phyloP scores from a whole-genome alignment of 2,329 filamentous ascomycete genomes.

The Polychaeton citri region DNA sequence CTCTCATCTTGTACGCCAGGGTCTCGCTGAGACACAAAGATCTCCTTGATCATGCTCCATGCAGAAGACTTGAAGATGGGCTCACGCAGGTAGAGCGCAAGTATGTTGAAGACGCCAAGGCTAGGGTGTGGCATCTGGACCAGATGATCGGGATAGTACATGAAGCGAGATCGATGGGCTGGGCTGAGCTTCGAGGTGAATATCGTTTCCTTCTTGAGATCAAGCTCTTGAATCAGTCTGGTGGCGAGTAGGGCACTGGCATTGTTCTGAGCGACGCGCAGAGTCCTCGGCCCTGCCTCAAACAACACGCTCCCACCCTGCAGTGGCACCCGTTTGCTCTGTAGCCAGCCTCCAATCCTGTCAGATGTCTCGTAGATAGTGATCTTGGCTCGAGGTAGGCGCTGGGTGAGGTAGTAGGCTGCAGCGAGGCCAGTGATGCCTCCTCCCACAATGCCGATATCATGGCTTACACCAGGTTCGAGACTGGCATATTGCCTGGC shows the following conservation, averaged over 20 bases:
- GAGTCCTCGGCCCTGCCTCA: constrained; percentile 70
- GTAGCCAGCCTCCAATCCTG: constrained; percentile 72
- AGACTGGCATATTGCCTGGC: neutral
- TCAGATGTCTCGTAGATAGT: constrained; percentile 65
- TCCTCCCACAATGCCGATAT: constrained; percentile 60
- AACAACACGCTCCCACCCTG: constrained; percentile 55
- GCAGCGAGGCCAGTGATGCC: constrained; percentile 71
- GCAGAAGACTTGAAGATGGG: constrained; percentile 41
- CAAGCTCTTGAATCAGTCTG: constrained; percentile 49
- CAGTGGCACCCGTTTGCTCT: constrained; percentile 50
- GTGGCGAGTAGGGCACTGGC: constrained; percentile 52
- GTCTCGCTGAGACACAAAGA: constrained; percentile 13
- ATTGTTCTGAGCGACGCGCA: constrained; percentile 37
- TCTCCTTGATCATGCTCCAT: constrained; percentile 23
- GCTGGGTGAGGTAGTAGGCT: constrained; percentile 61
- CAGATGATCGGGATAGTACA: constrained; percentile 80
- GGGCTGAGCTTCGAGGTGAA: constrained; percentile 37
- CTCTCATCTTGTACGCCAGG: constrained; percentile 49
- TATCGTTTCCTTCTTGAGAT: constrained; percentile 43
- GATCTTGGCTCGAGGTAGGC: constrained; percentile 56
- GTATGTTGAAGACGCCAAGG: constrained; percentile 18
- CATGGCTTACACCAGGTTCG: constrained; percentile 7
- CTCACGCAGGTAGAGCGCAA: constrained; percentile 28
- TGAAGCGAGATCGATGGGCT: constrained; percentile 53
- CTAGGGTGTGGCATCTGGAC: constrained; percentile 45